Evolutionary conservation across 306 rosid species (phyloP).

Genomic region (Begonia peltatifolia): DNA sequence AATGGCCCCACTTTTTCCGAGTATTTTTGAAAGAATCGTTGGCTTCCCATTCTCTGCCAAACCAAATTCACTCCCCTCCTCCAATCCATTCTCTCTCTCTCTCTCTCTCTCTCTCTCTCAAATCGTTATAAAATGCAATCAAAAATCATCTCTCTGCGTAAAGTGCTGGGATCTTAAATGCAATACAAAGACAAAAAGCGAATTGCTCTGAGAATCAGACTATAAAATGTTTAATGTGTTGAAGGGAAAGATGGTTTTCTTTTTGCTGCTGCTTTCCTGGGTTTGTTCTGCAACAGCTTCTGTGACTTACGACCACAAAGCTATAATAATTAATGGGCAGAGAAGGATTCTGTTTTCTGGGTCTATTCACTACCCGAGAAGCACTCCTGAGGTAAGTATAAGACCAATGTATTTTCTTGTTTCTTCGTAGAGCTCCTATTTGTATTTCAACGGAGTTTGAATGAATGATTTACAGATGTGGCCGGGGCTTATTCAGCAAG

Average conservation of each 20-base stretch:
- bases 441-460: background rate
- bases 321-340: constrained; percentile 47
- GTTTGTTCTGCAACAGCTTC: constrained; percentile 34
- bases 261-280: constrained; percentile 19
- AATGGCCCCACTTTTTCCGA: constrained; percentile 22
- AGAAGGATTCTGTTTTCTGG: constrained; percentile 78
- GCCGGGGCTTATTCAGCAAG: constrained; percentile 54
- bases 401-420: constrained; percentile 11
- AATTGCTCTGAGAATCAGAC: constrained; percentile 9
- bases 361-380: constrained; percentile 94
- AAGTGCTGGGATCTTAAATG: background rate
- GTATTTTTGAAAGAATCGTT: constrained; percentile 24
- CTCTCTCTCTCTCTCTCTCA: constrained; percentile 6
- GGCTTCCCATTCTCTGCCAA: constrained; percentile 5
- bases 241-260: constrained; percentile 2
- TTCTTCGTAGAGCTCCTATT: background rate
- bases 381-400: constrained; percentile 66
- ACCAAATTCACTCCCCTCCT: constrained; percentile 3
- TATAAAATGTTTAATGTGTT: constrained; percentile 13
- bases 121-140: constrained; percentile 12
- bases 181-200: constrained; percentile 3
- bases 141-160: constrained; percentile 6
- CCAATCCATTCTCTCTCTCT: constrained; percentile 10
- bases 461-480: background rate
- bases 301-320: constrained; percentile 63